These are phyloP conservation scores for Yamadazyma sp. DNA, from an alignment of 1,139 yeast genomes.

Conservation along the genomic window DNA sequence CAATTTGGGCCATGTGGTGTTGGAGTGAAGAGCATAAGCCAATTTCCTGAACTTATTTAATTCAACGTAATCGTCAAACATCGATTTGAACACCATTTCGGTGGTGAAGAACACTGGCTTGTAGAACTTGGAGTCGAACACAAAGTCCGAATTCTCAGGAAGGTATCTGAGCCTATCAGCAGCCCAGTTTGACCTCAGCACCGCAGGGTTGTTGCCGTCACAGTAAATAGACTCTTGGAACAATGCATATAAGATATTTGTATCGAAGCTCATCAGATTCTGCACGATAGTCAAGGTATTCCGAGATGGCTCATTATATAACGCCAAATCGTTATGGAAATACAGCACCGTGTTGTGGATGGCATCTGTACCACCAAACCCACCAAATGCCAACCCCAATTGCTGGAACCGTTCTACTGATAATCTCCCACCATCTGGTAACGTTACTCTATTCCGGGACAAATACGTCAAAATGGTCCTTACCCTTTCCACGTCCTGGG, in stretches of 20 bases:
- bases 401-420: constrained; percentile 54
- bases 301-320: constrained; percentile 35
- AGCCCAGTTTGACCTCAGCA: constrained; percentile 41
- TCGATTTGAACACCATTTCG: constrained; percentile 55
- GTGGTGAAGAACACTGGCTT: constrained; percentile 51
- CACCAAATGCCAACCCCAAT: constrained; percentile 52
- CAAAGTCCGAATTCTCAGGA: constrained; percentile 27
- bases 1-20: constrained; percentile 41
- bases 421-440: constrained; percentile 53
- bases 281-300: constrained; percentile 32
- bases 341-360: constrained; percentile 45
- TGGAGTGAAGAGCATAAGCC: constrained; percentile 42
- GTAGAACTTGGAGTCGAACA: constrained; percentile 15
- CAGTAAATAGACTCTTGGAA: constrained; percentile 60
- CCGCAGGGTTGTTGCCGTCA: constrained; percentile 29
- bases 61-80: constrained; percentile 49
- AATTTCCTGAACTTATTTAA: constrained; percentile 39
- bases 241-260: constrained; percentile 53
- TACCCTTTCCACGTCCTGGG: constrained; percentile 43
- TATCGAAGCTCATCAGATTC: constrained; percentile 43
- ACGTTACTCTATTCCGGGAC: constrained; percentile 20
- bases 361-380: constrained; percentile 47
- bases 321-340: constrained; percentile 36
- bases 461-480: constrained; percentile 38
- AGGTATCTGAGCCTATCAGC: constrained; percentile 42